phyloP scores from a whole-genome alignment of 345 rosid species.

The Salix exigua region DNA sequence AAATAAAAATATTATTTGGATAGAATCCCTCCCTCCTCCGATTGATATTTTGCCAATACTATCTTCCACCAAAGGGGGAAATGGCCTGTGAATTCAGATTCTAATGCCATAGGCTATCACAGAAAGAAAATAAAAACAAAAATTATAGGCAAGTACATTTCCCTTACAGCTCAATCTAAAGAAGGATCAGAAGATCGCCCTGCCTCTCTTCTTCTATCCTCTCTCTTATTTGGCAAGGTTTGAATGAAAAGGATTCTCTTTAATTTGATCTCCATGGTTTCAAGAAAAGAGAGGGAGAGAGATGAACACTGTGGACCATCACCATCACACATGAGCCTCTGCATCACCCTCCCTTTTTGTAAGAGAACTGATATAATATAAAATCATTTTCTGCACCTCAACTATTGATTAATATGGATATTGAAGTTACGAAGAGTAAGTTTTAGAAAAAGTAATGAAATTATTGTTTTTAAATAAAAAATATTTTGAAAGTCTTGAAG shows the following conservation, averaged over 20 bases:
- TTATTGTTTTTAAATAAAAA: too few relatives aligned
- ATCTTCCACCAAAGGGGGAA: background rate
- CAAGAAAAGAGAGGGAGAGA: background rate
- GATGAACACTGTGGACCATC: background rate
- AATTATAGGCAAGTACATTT: conserved; percentile 15
- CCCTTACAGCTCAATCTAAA: conserved; percentile 27
- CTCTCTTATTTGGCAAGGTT: conserved; percentile 1
- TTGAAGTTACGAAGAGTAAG: too few relatives aligned
- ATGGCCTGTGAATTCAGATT: background rate
- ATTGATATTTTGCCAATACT: background rate
- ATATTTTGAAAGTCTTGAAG: too few relatives aligned
- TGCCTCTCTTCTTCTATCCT: background rate
- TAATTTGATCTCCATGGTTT: background rate
- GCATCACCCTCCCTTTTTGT: too few relatives aligned
- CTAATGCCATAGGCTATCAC: conserved; percentile 6
- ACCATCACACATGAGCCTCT: too few relatives aligned
- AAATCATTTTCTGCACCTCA: background rate
- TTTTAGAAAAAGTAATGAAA: too few relatives aligned
- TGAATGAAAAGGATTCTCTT: background rate
- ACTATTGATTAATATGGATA: background rate
- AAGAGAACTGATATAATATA: too few relatives aligned
- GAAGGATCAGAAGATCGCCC: background rate
- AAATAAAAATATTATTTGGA: background rate
- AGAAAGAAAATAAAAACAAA: background rate
- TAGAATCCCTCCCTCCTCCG: background rate